Evolutionary conservation across 805 yeast species (phyloP), one percentile per base, ranked within the genome.

Genomic region (Saccharomycopsis fermentans): DNA sequence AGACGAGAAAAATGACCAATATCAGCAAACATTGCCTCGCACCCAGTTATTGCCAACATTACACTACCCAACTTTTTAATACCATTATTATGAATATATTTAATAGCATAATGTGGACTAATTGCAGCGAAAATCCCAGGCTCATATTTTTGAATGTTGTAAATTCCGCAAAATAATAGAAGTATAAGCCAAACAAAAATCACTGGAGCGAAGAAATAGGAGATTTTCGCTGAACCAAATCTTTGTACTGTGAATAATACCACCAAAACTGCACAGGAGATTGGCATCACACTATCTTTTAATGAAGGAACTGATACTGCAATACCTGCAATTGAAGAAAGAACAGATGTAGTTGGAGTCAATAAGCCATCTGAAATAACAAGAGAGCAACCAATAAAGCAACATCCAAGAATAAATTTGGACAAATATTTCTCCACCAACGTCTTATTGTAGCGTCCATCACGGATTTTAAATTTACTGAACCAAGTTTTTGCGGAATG

Each of bases 1-100:
- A 71, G 62, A 27, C 72, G 71, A 2, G 83, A 81, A 64, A 81
- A 79, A 64, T 79, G 83, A 3, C 84, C 81, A 55, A 81, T 72
- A 67, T 82, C 86, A 1, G 85, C 83, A 69, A 82, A 82, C 82
- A 82, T 77, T 6, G 86, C 84, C 62, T 82, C 86, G 3, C 79
- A 72, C 35, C 86, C 86, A 0, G 87, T 81, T 27, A 82, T 68
- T 1, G 81, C 71, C 51, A 82, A 74, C 78, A 81, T 75, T 2
- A 80, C 78, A 3, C 80, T 77, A 11, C 80, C 75, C 35, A 82
- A 69, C 1, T 73, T 69, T 64, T 76, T 80, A 32, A 77, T 69
- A 3, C 74, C 72, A 17, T 65, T 59, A 11, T 65, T 62, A 53
- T 65, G 70, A 60, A 82, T 67, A 40, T 74, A 73, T n/a, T 70